Base-by-base conservation (phyloP, 164 flowering plant genomes). In the Vitis amurensis region DNA sequence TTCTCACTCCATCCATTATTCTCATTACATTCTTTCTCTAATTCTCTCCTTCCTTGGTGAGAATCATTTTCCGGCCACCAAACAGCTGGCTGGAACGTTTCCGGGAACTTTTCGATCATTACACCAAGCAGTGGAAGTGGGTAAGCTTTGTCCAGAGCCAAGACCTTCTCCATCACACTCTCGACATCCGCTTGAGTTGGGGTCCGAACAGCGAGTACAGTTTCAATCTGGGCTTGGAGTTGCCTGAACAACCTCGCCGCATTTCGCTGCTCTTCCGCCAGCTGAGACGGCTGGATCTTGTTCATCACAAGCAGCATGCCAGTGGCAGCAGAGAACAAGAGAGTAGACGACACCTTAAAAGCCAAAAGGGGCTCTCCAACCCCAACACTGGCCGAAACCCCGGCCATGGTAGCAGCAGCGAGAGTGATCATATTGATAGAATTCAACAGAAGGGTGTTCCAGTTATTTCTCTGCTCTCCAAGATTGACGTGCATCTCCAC, bases 401-500 rank as follows among this genome's bases (percentile, higher is more conserved):
- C 83, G 1, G 77, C 58, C 78, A 83, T 74, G 9, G 77, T 68
- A 4, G 85, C 64, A 9, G 88, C 91, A 0, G 87, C 68, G 16
- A 86, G 85, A 48, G 89, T 86, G 50, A 88, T 77, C 76, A 79
- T 70, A 76, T 88, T 86, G 72, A 86, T 73, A 31, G 89, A 82
- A 63, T 78, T 81, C 9, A 87, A 61, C 9, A 87, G 73, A 53
- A 87, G 81, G 13, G 68, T 71, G 78, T 87, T 87, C 89, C 89
- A 87, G 60, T 84, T 82, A 30, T 77, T 70, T 3, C 89, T 71
- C 60, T 85, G 91, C 72, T 84, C 80, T n/a, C 84, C 73, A 0
- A 87, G 68, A 71, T 87, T 87, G 7, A 50, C 67, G 67, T 87
- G 91, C 85, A 85, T 85, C 79, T 87, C 91, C 2, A 77, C 79